Conservation (phyloP, 805 yeast genomes). For the Hanseniaspora pseudoguilliermondii region DNA sequence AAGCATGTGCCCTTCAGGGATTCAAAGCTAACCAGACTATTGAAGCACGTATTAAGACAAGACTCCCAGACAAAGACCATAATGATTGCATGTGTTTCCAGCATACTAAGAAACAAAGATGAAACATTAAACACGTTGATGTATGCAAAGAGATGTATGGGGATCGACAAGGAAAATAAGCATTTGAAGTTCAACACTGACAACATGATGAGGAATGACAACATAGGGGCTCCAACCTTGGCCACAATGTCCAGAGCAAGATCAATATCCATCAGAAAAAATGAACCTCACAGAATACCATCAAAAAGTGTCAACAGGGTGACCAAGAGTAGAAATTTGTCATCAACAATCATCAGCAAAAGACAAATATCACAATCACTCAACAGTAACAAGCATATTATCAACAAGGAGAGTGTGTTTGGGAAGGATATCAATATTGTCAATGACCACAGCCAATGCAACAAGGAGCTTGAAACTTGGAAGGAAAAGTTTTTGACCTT, state of each 20-base stretch:
- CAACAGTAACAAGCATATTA: neutral
- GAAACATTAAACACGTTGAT: constrained; percentile 84
- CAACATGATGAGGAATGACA: constrained; percentile 60
- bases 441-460: neutral
- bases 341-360: neutral
- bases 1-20: constrained; percentile 80
- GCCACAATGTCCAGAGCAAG: constrained; percentile 44
- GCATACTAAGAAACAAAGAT: constrained; percentile 76
- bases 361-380: neutral
- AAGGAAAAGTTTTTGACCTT: constrained; percentile 7
- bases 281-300: constrained; percentile 23
- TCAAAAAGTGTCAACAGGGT: neutral
- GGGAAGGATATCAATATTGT: neutral
- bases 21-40: constrained; percentile 72
- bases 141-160: constrained; percentile 85
- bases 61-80: constrained; percentile 93
- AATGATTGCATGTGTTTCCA: constrained; percentile 90
- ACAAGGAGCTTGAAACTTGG: neutral
- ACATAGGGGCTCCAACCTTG: constrained; percentile 68
- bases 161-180: constrained; percentile 67
- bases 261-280: constrained; percentile 31
- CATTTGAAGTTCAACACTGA: constrained; percentile 74
- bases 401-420: neutral
- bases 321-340: neutral
- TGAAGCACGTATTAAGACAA: constrained; percentile 57